Base-by-base conservation (phyloP, 495 filamentous ascomycete species). In the Tuber borchii region DNA sequence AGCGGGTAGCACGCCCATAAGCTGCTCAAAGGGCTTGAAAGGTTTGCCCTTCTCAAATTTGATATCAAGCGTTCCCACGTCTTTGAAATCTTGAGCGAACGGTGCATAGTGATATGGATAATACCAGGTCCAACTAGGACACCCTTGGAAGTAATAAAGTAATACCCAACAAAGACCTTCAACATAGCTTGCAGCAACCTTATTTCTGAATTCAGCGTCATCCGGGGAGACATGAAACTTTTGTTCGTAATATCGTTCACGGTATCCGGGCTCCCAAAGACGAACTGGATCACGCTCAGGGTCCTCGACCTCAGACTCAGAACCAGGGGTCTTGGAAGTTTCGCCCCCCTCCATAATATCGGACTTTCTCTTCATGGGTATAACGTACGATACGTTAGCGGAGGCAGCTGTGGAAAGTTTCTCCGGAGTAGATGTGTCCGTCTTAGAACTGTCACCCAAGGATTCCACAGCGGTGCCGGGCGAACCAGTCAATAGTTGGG, bases 91-190 rank as follows among this genome's bases (percentile, higher is more conserved):
- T 69, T 93, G 91, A 1, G 96, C 95, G 85, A 97, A 98, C 17
- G 95, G 95, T 7, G 95, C 96, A 82, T 99, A 99, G 83, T 99
- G 95, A 82, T 98, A 95, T 1, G 95, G 95, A 81, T 97, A 99
- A 82, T 94, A 99, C 95, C 95, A 99, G 71, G 91, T 95, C 95
- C 96, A 98, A 2, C 93, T 97, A 17, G 96, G 93, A 81, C 95
- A 98, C 26, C 96, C 95, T 84, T 99, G 95, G 83, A 97, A 96
- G 84, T 99, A 99, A 82, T 99, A 99, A 26, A 91, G 86, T 39
- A 99, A 86, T n/a, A 98, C 95, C 95, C 96, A 99, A 46, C 91
- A 91, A n/a, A 98, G 88, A 70, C 95, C 95, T 86, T 97, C 93
- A n/a, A 94, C 93, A 84, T 99, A 99, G 22, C 91, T 89, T 71